Evolutionary conservation across 306 rosid species (phyloP), one percentile per base, ranked within the genome.

Genomic region (Abrus precatorius): DNA sequence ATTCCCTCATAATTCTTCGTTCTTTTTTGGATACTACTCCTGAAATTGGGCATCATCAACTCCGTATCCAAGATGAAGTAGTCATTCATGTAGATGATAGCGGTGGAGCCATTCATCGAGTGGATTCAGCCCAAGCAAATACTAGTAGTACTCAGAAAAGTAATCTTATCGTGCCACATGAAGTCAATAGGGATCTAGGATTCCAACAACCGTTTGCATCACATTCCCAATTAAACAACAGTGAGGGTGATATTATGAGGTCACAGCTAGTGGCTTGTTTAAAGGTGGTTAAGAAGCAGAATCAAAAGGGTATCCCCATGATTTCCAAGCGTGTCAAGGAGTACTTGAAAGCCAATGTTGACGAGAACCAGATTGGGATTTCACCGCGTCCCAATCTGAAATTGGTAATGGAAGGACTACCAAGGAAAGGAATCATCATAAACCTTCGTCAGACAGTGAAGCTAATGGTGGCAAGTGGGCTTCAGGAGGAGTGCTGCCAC

Each of bases 391-490:
- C 40, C 4, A 84, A 88, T 60, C 84, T 83, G 63, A 91, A 90
- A 59, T 72, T 89, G 74, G 67, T 90, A 41, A 82, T 90, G 20
- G 96, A 91, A 7, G 88, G 88, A 60, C 90, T 88, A 0, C 97
- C 92, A 4, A 36, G 40, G 4, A 80, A 92, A 0, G 89, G 73
- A 2, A 89, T 85, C 1, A 75, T 89, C 69, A 77, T 79, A 74
- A 89, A 91, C 41, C 96, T 93, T 63, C 94, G 89, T 30, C 89
- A 89, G 64, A 89, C 86, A 7, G 94, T 88, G 55, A 89, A 93
- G 84, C 87, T 89, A 2, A 88, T 88, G 96, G 89, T 85, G 47
- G 85, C 86, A 9, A 91, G 88, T 2, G 92, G 97, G 11, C 87
- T 87, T 47, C 89, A 84, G 45, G 88, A 93, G 66, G 91, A 92